phyloP scores from a whole-genome alignment of 2,329 filamentous ascomycete genomes.

The Scedosporium minutisporum region DNA sequence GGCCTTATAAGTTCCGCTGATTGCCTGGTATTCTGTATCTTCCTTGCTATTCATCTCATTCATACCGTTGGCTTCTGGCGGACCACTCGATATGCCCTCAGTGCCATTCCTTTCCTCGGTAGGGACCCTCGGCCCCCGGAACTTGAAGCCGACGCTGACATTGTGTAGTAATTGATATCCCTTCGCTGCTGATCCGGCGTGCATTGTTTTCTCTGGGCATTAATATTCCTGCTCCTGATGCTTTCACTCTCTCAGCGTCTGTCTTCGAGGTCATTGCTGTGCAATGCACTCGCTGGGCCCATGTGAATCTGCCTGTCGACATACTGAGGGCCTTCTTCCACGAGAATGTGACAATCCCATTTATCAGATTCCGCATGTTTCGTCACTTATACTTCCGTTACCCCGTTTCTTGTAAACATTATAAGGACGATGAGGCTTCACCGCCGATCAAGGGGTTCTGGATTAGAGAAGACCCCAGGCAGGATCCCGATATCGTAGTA shows the following conservation, averaged over 20 bases:
- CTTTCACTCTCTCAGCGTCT: neutral
- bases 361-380: slow-evolving; percentile 6
- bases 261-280: slow-evolving; percentile 5
- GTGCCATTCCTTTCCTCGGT: slow-evolving; percentile 4
- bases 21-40: slow-evolving; percentile 61
- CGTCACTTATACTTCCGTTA: neutral
- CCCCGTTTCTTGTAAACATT: neutral
- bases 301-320: slow-evolving; percentile 5
- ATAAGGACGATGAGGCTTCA: neutral
- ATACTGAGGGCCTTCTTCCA: slow-evolving; percentile 4
- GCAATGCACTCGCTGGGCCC: slow-evolving; percentile 1
- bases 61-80: slow-evolving; percentile 54
- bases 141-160: neutral
- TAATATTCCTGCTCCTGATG: neutral
- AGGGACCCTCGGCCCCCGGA: neutral
- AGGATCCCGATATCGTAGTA: slow-evolving; percentile 63
- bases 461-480: slow-evolving; percentile 51
- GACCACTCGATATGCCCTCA: slow-evolving; percentile 37
- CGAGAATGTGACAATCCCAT: neutral
- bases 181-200: neutral
- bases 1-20: slow-evolving; percentile 66
- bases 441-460: slow-evolving; percentile 46
- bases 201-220: neutral
- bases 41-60: slow-evolving; percentile 63
- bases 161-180: neutral